phyloP scores from a whole-genome alignment of 148 eudicot species.

The Agrostemma githago region DNA sequence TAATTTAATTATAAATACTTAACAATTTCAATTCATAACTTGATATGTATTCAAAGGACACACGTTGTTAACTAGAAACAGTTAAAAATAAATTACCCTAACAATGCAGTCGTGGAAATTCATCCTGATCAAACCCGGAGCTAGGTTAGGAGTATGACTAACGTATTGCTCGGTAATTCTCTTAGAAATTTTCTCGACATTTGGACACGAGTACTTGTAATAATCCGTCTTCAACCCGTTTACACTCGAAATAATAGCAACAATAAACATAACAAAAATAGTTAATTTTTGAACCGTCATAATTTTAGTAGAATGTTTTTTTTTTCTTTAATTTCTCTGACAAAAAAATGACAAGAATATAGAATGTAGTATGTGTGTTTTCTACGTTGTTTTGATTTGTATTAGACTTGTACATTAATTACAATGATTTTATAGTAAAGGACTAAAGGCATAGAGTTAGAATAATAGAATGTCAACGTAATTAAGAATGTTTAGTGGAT shows the following conservation, averaged over 20 bases:
- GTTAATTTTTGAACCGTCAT: slow-evolving; percentile 11
- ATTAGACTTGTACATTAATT: neutral
- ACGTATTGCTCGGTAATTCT: slow-evolving; percentile 28
- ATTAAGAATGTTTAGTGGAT: too few species aligned
- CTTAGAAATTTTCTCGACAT: slow-evolving; percentile 32
- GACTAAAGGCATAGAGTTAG: neutral
- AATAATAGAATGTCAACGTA: too few species aligned
- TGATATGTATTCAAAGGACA: too few species aligned
- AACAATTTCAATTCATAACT: too few species aligned
- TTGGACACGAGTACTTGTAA: slow-evolving; percentile 42
- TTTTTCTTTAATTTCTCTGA: neutral
- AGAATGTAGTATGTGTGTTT: neutral
- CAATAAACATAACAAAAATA: slow-evolving; percentile 8
- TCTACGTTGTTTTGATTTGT: neutral
- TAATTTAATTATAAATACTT: too few species aligned
- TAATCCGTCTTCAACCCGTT: slow-evolving; percentile 25
- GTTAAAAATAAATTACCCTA: slow-evolving; percentile 31
- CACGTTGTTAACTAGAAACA: too few species aligned
- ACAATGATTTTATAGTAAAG: slow-evolving; percentile 10
- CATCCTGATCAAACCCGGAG: slow-evolving; percentile 48
- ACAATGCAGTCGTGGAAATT: slow-evolving; percentile 57
- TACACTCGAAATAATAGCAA: slow-evolving; percentile 14
- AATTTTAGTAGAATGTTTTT: neutral
- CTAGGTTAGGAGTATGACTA: slow-evolving; percentile 31
- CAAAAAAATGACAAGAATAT: neutral